Evolutionary conservation across 2,329 filamentous ascomycete genomes (phyloP), one percentile per base, ranked within the genome.

Genomic region (Calonectria henricotiae): DNA sequence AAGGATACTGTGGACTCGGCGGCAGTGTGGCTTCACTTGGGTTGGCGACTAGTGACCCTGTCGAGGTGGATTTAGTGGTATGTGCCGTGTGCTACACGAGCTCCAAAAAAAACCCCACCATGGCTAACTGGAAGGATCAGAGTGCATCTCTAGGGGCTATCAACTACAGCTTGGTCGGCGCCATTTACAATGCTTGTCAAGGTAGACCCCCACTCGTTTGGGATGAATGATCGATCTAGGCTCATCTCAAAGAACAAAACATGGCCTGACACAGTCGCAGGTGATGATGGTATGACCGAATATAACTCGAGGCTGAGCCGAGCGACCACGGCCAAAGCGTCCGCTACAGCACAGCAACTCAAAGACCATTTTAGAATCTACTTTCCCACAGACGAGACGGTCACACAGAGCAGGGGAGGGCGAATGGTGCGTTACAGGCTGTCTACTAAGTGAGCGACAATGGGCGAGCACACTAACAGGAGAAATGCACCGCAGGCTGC

Each of bases 121-220:
- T 63, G 65, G 49, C 75, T 77, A 75, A 77, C 71, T 47, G 39
- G 65, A 61, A 64, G 55, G 41, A 72, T 47, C 73, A 93, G 91
- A 89, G 93, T 27, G 94, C 96, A 0, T 98, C 96, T 0, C 83
- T 98, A 5, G 96, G 96, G 20, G 90, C 90, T 9, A 79, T 98
- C 47, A 94, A 91, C 64, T 85, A 89, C 47, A 87, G 89, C 7
- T 90, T 97, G 69, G 81, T 98, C 32, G 81, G 81, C 64, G 84
- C 85, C 11, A 81, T 91, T 20, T 89, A 89, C 76, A 83, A 85
- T 70, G 86, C 88, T 46, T 87, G 87, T 75, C 85, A 88, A 83
- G 88, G 88, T 89, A 80, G 67, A n/a, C 25, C 60, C 60, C 65
- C 66, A 62, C 61, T 62, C 39, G 25, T 58, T 65, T 58, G 58